These are phyloP conservation scores for Euptelea pleiosperma DNA, from an alignment of 164 flowering plant genomes.

Conservation along the genomic window DNA sequence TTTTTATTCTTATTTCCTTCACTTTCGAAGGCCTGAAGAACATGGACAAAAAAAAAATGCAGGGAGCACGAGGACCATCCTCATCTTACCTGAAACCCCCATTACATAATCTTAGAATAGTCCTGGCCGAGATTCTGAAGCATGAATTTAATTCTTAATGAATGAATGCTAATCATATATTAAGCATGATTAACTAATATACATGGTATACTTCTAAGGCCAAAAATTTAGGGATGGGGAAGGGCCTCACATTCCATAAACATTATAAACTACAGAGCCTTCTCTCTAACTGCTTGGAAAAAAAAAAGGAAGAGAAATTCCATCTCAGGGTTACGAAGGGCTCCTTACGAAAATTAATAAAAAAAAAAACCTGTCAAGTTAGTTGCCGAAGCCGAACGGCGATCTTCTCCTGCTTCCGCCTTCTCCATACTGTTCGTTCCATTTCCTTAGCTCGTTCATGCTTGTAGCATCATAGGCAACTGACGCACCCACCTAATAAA, in stretches of 20 bases:
- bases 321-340: not conserved
- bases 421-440: slow-evolving; percentile 98
- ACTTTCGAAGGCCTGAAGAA: too few species aligned
- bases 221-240: not conserved
- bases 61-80: too few species aligned
- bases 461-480: slow-evolving; percentile 84
- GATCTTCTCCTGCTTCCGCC: slow-evolving; percentile 90
- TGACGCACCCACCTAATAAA: slow-evolving; percentile 81
- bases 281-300: slow-evolving; percentile 4
- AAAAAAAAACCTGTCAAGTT: slow-evolving; percentile 6
- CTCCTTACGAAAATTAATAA: not conserved
- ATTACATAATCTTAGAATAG: too few species aligned
- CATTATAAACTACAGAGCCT: slow-evolving; percentile 4
- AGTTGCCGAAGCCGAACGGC: slow-evolving; percentile 70
- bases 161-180: slow-evolving; percentile 2
- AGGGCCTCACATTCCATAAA: slow-evolving; percentile 1
- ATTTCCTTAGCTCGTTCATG: slow-evolving; percentile 95
- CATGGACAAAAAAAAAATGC: too few species aligned
- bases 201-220: not conserved
- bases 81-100: too few species aligned
- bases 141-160: too few species aligned
- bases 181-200: slow-evolving; percentile 8
- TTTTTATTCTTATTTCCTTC: too few species aligned
- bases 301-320: not conserved
- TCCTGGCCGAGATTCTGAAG: too few species aligned